Conservation (phyloP, 140 eudicot genomes). For the Erigeron philadelphicus region DNA sequence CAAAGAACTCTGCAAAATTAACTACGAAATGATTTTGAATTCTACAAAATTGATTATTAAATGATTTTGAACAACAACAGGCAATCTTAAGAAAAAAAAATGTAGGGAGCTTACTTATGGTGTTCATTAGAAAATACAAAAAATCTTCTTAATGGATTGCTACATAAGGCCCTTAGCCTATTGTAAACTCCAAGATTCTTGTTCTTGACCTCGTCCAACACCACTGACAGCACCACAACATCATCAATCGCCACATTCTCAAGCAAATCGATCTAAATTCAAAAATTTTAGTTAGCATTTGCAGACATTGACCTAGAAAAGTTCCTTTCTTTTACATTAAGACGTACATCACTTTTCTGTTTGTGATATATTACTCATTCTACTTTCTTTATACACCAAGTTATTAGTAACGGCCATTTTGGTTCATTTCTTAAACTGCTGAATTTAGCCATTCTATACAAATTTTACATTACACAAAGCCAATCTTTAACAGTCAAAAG, state of each 20-base stretch:
- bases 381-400: too few relatives aligned
- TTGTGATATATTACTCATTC: too few relatives aligned
- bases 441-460: too few relatives aligned
- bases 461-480: too few relatives aligned
- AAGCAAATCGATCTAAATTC: conserved; percentile 70
- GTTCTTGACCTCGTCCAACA: conserved; percentile 85
- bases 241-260: conserved; percentile 84
- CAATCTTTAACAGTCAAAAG: too few relatives aligned
- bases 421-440: too few relatives aligned
- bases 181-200: conserved; percentile 77
- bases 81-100: neutral
- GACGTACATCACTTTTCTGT: too few relatives aligned
- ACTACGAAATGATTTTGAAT: conserved; percentile 5
- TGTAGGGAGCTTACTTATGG: conserved; percentile 56
- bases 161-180: conserved; percentile 79
- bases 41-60: too few relatives aligned
- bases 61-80: neutral
- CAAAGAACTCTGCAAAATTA: neutral
- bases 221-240: conserved; percentile 90
- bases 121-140: conserved; percentile 90
- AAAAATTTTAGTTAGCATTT: conserved; percentile 5
- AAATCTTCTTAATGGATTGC: conserved; percentile 60
- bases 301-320: neutral
- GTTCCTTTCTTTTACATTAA: too few relatives aligned
- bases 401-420: too few relatives aligned